A percentile compares a stretch with the other conserved stretches of the same genome.
These are phyloP conservation scores for Kodamaea sagamina DNA, from an alignment of 805 yeast genomes.

Conservation along the genomic window DNA sequence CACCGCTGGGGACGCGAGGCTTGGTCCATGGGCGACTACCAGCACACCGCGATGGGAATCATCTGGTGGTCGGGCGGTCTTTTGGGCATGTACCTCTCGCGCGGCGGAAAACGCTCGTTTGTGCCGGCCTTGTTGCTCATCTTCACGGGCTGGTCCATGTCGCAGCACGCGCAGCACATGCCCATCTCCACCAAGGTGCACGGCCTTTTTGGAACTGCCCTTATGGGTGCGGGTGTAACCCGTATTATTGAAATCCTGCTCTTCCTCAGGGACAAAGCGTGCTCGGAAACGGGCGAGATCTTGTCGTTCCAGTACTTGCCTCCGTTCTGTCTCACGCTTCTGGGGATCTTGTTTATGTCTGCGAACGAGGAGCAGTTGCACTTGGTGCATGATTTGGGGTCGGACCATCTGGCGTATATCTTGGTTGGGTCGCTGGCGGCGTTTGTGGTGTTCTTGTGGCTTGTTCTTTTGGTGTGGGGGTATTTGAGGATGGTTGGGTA, in stretches of 20 bases:
- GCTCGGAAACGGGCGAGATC: constrained; percentile 45
- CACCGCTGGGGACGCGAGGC: constrained; percentile 91
- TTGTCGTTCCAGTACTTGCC: constrained; percentile 83
- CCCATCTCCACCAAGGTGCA: constrained; percentile 84
- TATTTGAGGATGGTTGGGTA: constrained; percentile 52
- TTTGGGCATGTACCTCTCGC: constrained; percentile 74
- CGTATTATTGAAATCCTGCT: constrained; percentile 81
- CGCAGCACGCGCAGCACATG: constrained; percentile 79
- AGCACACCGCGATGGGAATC: constrained; percentile 95
- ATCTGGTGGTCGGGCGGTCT: constrained; percentile 96
- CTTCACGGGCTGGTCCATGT: constrained; percentile 94
- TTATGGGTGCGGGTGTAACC: constrained; percentile 75
- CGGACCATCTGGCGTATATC: constrained; percentile 84
- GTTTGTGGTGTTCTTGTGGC: constrained; percentile 67
- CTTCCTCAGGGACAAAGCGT: constrained; percentile 62
- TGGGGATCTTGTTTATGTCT: constrained; percentile 86
- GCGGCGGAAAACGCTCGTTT: constrained; percentile 61
- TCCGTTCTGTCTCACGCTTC: constrained; percentile 71
- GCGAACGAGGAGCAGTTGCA: constrained; percentile 88
- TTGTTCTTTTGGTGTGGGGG: constrained; percentile 56
- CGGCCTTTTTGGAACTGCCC: constrained; percentile 76
- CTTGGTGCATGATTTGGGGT: constrained; percentile 68
- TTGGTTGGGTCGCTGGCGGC: constrained; percentile 73
- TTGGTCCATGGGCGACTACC: constrained; percentile 93
- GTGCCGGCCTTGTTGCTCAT: constrained; percentile 81